These are phyloP conservation scores for Gaeumannomyces sp. DNA, from an alignment of 2,329 filamentous ascomycete species.

Conservation along the genomic window DNA sequence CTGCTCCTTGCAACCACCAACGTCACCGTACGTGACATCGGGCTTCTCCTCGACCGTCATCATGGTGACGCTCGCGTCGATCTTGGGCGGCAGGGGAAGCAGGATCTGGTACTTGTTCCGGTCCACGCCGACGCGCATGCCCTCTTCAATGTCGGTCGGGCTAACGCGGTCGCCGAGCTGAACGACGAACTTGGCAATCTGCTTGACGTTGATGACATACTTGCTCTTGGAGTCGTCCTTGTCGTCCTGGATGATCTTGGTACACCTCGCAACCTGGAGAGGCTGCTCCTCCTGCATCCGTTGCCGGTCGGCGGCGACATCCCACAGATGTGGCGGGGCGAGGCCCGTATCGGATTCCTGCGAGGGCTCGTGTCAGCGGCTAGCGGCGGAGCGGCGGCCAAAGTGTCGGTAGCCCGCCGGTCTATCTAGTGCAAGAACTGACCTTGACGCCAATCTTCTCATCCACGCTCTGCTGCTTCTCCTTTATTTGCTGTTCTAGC, in stretches of 20 bases:
- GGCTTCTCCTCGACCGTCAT: conserved; percentile 99
- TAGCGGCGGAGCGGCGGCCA: no score
- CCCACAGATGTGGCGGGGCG: conserved; percentile 97
- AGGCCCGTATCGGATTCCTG: conserved; percentile 98
- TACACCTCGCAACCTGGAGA: conserved; percentile 93
- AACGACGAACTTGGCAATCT: conserved; percentile 99
- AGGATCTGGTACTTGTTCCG: conserved; percentile 99
- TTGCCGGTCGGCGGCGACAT: conserved; percentile 94
- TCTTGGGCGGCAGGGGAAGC: conserved; percentile 91
- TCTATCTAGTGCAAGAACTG: conserved; percentile 15
- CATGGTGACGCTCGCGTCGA: conserved; percentile 98
- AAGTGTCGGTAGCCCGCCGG: background rate
- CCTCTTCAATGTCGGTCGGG: conserved; percentile 98
- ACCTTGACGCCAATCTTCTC: conserved; percentile 94
- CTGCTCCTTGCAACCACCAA: conserved; percentile 98
- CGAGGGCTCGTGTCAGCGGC: conserved; percentile 18
- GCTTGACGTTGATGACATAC: conserved; percentile 99
- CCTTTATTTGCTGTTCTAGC: conserved; percentile 98
- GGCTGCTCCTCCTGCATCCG: conserved; percentile 98
- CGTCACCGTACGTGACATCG: conserved; percentile 97
- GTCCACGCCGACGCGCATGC: conserved; percentile 97
- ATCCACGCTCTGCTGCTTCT: conserved; percentile 95
- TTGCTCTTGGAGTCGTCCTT: conserved; percentile 97
- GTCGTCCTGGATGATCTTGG: conserved; percentile 97
- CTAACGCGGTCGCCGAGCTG: conserved; percentile 95